Percentiles rank a stretch among this genome's conserved stretches.
phyloP scores from a whole-genome alignment of 2,329 filamentous ascomycete species.

The Ophiocordyceps sinensis region DNA sequence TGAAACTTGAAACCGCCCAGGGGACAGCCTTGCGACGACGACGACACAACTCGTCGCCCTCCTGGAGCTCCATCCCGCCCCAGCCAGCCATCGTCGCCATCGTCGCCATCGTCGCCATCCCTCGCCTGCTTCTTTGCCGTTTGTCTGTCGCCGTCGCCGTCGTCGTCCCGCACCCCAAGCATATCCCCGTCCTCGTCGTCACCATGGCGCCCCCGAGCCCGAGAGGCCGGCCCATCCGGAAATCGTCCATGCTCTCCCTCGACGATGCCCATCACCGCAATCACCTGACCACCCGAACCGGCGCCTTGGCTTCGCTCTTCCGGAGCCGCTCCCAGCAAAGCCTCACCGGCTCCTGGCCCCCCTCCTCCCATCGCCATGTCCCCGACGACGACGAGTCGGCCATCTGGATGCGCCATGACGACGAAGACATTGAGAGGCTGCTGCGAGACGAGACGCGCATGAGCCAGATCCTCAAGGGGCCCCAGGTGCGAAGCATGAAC shows the following conservation, averaged over 20 bases:
- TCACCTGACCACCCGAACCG: constrained; percentile 20
- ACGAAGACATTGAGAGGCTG: constrained; percentile 30
- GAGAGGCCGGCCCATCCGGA: constrained; percentile 11
- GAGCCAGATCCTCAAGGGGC: constrained; percentile 45
- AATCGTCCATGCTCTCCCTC: constrained; percentile 16
- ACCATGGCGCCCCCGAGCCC: constrained; percentile 16
- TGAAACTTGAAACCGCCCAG: no score
- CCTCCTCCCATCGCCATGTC: constrained; percentile 6
- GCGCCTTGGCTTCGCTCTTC: constrained; percentile 22
- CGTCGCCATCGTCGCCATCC: no score
- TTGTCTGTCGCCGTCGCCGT: background rate
- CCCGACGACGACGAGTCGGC: constrained; percentile 19
- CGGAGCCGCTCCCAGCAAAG: constrained; percentile 22
- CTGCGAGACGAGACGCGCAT: constrained; percentile 43
- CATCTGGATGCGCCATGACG: constrained; percentile 13
- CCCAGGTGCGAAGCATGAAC: constrained; percentile 67
- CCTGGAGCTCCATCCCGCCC: no score
- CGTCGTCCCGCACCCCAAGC: background rate
- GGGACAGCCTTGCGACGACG: no score
- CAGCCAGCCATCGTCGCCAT: no score
- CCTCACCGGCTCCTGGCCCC: constrained; percentile 12
- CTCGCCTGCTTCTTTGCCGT: no score
- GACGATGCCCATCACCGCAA: constrained; percentile 17
- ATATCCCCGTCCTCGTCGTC: background rate
- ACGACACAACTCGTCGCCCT: no score